Percentiles rank a stretch among this genome's conserved stretches.
phyloP scores from a whole-genome alignment of 2,329 filamentous ascomycete genomes.

The Leptosphaerulina australis region DNA sequence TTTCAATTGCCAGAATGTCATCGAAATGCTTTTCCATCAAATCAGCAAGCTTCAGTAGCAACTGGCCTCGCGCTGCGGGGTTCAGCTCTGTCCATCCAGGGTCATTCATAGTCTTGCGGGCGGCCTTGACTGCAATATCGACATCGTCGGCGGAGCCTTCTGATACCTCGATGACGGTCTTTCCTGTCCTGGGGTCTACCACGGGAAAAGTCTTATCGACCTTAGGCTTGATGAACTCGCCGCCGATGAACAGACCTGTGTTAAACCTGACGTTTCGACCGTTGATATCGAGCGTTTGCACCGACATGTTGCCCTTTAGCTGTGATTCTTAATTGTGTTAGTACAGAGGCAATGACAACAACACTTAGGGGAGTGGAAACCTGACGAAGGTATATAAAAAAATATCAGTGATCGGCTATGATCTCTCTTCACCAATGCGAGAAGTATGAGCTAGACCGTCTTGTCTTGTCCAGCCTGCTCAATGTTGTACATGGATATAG shows the following conservation, averaged over 20 bases:
- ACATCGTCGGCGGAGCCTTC: constrained; percentile 16
- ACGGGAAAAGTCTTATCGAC: constrained; percentile 20
- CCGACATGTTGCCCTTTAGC: neutral
- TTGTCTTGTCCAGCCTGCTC: neutral
- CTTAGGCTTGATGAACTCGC: constrained; percentile 50
- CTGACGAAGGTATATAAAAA: neutral
- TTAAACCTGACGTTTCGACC: constrained; percentile 16
- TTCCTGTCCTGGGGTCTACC: constrained; percentile 23
- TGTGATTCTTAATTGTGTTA: neutral
- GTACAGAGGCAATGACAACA: neutral
- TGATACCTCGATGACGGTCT: constrained; percentile 15
- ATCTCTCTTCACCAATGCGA: neutral
- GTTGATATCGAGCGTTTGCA: constrained; percentile 16
- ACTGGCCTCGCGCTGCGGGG: constrained; percentile 8
- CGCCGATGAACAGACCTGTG: constrained; percentile 54
- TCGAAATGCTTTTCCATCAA: constrained; percentile 16
- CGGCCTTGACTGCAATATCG: constrained; percentile 11
- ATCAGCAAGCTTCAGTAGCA: constrained; percentile 12
- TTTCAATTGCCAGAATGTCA: constrained; percentile 15
- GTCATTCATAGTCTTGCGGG: constrained; percentile 13
- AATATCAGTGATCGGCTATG: constrained; percentile 2
- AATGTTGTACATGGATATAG: neutral
- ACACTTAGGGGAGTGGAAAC: neutral
- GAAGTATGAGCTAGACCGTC: neutral
- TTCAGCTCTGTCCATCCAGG: constrained; percentile 13